Evolutionary conservation across 2,329 filamentous ascomycete genomes (phyloP).

Genomic region (Dryadomyces quercus-mongolicae): DNA sequence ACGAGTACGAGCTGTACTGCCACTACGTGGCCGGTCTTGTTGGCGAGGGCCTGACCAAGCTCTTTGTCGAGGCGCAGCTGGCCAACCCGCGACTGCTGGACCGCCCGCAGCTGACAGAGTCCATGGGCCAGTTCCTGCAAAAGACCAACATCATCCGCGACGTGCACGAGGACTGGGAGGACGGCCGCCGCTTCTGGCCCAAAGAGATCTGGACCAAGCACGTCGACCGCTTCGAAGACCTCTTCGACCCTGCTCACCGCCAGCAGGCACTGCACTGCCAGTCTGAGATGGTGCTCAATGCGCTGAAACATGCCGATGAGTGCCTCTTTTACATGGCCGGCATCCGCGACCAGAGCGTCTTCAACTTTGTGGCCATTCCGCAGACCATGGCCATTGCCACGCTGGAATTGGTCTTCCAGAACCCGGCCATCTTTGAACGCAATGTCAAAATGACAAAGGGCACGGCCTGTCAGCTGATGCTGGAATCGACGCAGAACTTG

Average conservation of each 20-base stretch:
- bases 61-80: conserved; percentile 79
- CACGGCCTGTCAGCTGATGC: conserved; percentile 83
- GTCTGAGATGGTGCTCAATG: conserved; percentile 90
- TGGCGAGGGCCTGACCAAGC: conserved; percentile 77
- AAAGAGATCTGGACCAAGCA: conserved; percentile 96
- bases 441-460: conserved; percentile 98
- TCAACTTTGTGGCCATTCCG: conserved; percentile 97
- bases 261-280: conserved; percentile 71
- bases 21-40: conserved; percentile 98
- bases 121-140: conserved; percentile 95
- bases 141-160: conserved; percentile 99
- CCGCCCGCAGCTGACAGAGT: conserved; percentile 71
- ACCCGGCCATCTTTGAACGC: conserved; percentile 70
- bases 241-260: conserved; percentile 72
- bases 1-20: conserved; percentile 94
- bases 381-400: conserved; percentile 97
- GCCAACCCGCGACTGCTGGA: conserved; percentile 77
- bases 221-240: conserved; percentile 76
- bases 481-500: conserved; percentile 84
- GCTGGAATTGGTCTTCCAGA: conserved; percentile 82
- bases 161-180: conserved; percentile 77
- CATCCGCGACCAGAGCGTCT: conserved; percentile 88
- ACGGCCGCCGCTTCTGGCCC: conserved; percentile 86
- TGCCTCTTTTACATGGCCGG: conserved; percentile 97
- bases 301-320: conserved; percentile 76